Evolutionary conservation across 2,329 filamentous ascomycete genomes (phyloP).

Genomic region (Parascedosporium putredinis): DNA sequence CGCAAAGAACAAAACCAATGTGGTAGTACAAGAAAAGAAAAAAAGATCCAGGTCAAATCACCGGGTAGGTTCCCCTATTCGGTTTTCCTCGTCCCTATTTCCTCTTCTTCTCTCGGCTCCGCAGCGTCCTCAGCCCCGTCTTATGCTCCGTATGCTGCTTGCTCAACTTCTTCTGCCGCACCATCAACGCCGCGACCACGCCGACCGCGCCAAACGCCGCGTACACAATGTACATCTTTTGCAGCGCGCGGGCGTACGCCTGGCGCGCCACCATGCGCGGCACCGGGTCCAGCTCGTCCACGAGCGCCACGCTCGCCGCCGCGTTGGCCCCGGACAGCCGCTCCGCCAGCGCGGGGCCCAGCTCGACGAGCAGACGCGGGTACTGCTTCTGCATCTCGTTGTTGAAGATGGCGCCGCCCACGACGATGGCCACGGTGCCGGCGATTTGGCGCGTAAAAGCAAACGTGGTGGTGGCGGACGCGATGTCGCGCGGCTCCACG

Average conservation of each 20-base stretch:
- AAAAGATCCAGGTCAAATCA: too few relatives aligned
- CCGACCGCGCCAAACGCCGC: constrained; percentile 37
- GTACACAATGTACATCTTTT: constrained; percentile 49
- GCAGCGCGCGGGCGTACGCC: constrained; percentile 39
- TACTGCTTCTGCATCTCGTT: constrained; percentile 56
- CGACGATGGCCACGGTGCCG: constrained; percentile 56
- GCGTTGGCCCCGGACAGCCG: constrained; percentile 49
- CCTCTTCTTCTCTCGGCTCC: constrained; percentile 11
- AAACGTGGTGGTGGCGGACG: constrained; percentile 57
- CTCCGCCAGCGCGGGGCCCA: constrained; percentile 39
- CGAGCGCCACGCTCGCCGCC: constrained; percentile 47
- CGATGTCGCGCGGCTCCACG: constrained; percentile 52
- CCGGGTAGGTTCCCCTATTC: too few relatives aligned
- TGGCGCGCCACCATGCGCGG: constrained; percentile 31
- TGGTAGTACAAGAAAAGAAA: background rate
- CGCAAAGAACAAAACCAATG: too few relatives aligned
- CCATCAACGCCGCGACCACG: constrained; percentile 34
- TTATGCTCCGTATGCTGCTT: constrained; percentile 47
- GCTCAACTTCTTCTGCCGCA: constrained; percentile 39
- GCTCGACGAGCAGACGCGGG: constrained; percentile 31
- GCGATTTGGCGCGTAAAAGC: constrained; percentile 59
- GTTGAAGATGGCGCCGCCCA: constrained; percentile 72
- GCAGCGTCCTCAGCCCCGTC: constrained; percentile 39
- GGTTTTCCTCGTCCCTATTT: too few relatives aligned
- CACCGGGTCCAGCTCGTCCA: constrained; percentile 37